These are phyloP conservation scores for Malassezia yamatoensis DNA, from an alignment of 1,284 basidiomycete species.

Conservation along the genomic window DNA sequence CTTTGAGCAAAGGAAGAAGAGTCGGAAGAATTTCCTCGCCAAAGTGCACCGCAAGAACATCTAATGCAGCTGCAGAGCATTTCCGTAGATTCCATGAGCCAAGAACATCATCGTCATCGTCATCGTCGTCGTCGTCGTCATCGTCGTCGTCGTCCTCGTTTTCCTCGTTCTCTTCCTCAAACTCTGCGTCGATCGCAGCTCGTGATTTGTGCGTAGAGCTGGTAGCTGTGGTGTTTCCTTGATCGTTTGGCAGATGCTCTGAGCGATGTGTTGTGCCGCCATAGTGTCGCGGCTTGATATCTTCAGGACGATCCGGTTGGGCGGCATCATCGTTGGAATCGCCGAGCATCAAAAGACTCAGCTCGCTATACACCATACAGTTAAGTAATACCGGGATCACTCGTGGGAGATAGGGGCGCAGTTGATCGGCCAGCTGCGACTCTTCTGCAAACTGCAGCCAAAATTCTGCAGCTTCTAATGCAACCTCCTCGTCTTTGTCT, in stretches of 20 bases:
- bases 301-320: constrained; percentile 65
- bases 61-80: constrained; percentile 92
- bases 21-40: constrained; percentile 75
- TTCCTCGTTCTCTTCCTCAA: constrained; percentile 52
- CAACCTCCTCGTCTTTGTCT: constrained; percentile 63
- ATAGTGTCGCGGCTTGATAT: constrained; percentile 89
- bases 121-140: constrained; percentile 74
- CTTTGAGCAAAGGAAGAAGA: constrained; percentile 77
- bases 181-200: constrained; percentile 24
- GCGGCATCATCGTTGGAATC: constrained; percentile 72
- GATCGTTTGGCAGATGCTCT: constrained; percentile 44
- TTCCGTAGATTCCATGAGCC: constrained; percentile 98
- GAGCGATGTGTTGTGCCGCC: constrained; percentile 63
- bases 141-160: constrained; percentile 69
- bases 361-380: constrained; percentile 94
- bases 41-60: constrained; percentile 90
- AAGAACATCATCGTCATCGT: constrained; percentile 91
- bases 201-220: constrained; percentile 26
- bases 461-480: constrained; percentile 86
- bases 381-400: constrained; percentile 87
- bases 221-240: constrained; percentile 1
- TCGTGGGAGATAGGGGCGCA: constrained; percentile 72
- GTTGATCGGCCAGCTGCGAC: constrained; percentile 67
- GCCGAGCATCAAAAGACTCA: constrained; percentile 88
- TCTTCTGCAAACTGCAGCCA: constrained; percentile 99